Evolutionary conservation across 306 rosid species (phyloP), one percentile per base, ranked within the genome.

Genomic region (Senna tora): DNA sequence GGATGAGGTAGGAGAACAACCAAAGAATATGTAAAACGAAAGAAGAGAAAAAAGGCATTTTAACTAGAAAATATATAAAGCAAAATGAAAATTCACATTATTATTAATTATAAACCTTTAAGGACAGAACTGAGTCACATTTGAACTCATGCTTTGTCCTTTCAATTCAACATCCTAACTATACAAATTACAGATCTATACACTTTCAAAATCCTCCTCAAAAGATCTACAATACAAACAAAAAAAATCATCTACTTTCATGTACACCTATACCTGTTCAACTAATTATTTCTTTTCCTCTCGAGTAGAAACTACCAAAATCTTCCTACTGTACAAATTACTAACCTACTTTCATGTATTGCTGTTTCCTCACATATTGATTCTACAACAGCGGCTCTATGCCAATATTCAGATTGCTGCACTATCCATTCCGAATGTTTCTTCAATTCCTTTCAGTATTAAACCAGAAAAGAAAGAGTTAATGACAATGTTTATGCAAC

Each of bases 361-460:
- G 69, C 47, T 63, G 32, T 4, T 51, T 50, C 22, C 71, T 21
- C 28, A n/a, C 46, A n/a, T n/a, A n/a, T n/a, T 12, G 38, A 58
- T 34, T 42, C 71, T 25, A 21, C 33, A 33, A 51, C 41, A 6
- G 56, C 69, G 66, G 54, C 82, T 74, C 76, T 64, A 20, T 50
- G 57, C 15, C 38, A 21, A 16, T 52, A 25, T 43, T 77, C 49
- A 45, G 72, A 56, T 64, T 69, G 77, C 19, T 46, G 28, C 49
- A 65, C 65, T 32, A 17, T 19, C 64, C 15, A n/a, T 69, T 75
- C 66, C 38, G 61, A 75, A 65, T 20, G 67, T 30, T 51, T 80
- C 74, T 77, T 76, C 75, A 85, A 9, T 38, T 78, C 76, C 76
- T 86, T 83, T 66, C 49, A 76, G 74, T 69, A 20, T 73, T n/a